Percentiles rank a stretch among this genome's conserved stretches.
phyloP scores from a whole-genome alignment of 2,329 filamentous ascomycete genomes.

The Exophiala viscosa region DNA sequence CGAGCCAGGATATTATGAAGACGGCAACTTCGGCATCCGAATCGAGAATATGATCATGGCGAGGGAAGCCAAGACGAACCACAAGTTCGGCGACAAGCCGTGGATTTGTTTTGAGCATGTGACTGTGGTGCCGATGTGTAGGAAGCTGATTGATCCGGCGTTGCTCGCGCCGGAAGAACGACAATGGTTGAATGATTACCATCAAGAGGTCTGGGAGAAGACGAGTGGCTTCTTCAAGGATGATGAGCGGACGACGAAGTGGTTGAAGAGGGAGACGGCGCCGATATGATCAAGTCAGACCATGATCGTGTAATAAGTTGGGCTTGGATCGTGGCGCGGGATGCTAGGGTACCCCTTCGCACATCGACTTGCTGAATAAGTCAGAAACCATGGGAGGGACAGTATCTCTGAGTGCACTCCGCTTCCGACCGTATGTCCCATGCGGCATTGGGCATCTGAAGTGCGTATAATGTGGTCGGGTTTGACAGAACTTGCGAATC shows the following conservation, averaged over 20 bases:
- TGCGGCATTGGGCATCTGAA: too few relatives aligned
- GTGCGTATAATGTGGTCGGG: too few relatives aligned
- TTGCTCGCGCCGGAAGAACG: constrained; percentile 72
- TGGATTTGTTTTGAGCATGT: constrained; percentile 96
- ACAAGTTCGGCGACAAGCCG: constrained; percentile 88
- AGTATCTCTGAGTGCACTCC: too few relatives aligned
- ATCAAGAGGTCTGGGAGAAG: constrained; percentile 75
- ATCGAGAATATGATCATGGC: constrained; percentile 97
- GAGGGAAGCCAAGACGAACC: constrained; percentile 77
- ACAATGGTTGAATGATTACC: constrained; percentile 82
- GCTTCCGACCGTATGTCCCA: too few relatives aligned
- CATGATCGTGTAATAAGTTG: too few relatives aligned
- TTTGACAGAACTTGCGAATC: too few relatives aligned
- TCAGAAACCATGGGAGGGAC: too few relatives aligned
- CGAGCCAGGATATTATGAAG: constrained; percentile 95
- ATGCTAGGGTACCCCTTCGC: too few relatives aligned
- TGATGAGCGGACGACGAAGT: constrained; percentile 68
- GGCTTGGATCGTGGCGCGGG: too few relatives aligned
- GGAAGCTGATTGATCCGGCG: constrained; percentile 73
- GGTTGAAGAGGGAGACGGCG: constrained; percentile 70
- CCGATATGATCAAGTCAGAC: constrained; percentile 15
- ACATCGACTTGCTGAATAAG: too few relatives aligned
- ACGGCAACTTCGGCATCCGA: constrained; percentile 88
- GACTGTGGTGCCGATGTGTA: constrained; percentile 93
- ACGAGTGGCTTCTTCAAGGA: constrained; percentile 71